These are phyloP conservation scores for Talinum fruticosum DNA, from an alignment of 148 eudicot species.

Conservation along the genomic window DNA sequence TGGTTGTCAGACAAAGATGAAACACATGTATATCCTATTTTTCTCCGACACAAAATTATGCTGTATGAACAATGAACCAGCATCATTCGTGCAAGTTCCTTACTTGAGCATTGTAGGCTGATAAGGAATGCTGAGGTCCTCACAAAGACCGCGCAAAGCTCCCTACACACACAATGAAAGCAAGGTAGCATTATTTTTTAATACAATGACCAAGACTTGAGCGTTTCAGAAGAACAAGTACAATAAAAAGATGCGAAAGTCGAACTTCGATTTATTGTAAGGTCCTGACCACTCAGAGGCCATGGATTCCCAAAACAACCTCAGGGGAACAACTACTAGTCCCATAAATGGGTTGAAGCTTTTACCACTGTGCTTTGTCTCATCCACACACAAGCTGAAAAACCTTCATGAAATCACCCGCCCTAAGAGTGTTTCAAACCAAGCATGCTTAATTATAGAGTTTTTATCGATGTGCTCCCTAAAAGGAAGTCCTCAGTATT, in stretches of 20 bases:
- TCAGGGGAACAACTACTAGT: neutral
- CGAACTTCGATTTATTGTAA: too few relatives aligned
- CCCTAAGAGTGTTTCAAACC: too few relatives aligned
- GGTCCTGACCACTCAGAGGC: too few relatives aligned
- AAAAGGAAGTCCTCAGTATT: too few relatives aligned
- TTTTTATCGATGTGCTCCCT: too few relatives aligned
- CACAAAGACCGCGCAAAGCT: slow-evolving; percentile 75
- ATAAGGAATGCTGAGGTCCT: slow-evolving; percentile 79
- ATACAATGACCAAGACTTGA: neutral
- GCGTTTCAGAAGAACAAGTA: neutral
- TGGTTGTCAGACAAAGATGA: neutral
- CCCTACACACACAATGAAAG: slow-evolving; percentile 39
- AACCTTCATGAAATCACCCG: too few relatives aligned
- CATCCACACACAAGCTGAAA: too few relatives aligned
- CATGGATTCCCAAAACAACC: too few relatives aligned
- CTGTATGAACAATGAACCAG: slow-evolving; percentile 5
- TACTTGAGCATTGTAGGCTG: slow-evolving; percentile 90
- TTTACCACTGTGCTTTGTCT: too few relatives aligned
- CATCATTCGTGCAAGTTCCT: slow-evolving; percentile 14
- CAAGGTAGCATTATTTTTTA: neutral
- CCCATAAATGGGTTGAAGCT: too few relatives aligned
- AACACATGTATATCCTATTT: neutral
- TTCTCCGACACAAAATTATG: neutral
- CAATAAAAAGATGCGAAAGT: too few relatives aligned
- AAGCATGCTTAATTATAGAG: too few relatives aligned